Conservation (phyloP, 2,329 filamentous ascomycete genomes). For the Drechslerella coelobrocha region DNA sequence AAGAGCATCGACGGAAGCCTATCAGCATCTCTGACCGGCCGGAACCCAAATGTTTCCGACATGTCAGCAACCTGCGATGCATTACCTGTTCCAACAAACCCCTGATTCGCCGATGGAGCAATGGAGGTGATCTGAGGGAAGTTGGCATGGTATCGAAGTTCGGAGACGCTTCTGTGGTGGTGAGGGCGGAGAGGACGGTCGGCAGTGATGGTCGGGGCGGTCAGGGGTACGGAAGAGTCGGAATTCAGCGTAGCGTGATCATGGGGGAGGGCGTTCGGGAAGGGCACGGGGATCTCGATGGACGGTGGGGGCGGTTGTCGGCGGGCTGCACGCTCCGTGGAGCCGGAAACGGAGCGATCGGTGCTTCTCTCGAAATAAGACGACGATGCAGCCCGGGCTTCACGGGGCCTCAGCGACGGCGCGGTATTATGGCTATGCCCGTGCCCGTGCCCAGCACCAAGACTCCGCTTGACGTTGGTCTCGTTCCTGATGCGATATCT, state of each 20-base stretch:
- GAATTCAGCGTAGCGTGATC: constrained; percentile 56
- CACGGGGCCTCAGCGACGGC: constrained; percentile 57
- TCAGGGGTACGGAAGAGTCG: constrained; percentile 49
- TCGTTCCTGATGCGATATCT: constrained; percentile 87
- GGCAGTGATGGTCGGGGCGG: constrained; percentile 36
- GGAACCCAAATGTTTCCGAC: constrained; percentile 73
- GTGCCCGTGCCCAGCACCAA: constrained; percentile 56
- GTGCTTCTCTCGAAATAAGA: constrained; percentile 58
- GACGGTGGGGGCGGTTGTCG: constrained; percentile 83
- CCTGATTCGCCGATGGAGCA: constrained; percentile 64
- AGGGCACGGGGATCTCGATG: constrained; percentile 75
- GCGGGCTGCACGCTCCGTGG: constrained; percentile 68
- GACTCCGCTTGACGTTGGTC: constrained; percentile 72
- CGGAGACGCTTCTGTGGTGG: constrained; percentile 57
- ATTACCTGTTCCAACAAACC: constrained; percentile 67
- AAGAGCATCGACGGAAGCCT: constrained; percentile 79
- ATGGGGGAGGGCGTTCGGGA: constrained; percentile 61
- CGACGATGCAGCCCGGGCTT: constrained; percentile 56
- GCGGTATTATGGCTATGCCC: constrained; percentile 56
- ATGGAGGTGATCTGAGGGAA: constrained; percentile 69
- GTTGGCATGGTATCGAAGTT: constrained; percentile 61
- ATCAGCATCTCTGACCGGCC: constrained; percentile 81
- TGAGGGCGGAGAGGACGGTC: constrained; percentile 44
- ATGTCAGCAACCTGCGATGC: constrained; percentile 67
- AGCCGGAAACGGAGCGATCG: constrained; percentile 62